Evolutionary conservation across 1,284 basidiomycete species (phyloP), one percentile per base, ranked within the genome.

Genomic region (Cutaneotrichosporon sp.): DNA sequence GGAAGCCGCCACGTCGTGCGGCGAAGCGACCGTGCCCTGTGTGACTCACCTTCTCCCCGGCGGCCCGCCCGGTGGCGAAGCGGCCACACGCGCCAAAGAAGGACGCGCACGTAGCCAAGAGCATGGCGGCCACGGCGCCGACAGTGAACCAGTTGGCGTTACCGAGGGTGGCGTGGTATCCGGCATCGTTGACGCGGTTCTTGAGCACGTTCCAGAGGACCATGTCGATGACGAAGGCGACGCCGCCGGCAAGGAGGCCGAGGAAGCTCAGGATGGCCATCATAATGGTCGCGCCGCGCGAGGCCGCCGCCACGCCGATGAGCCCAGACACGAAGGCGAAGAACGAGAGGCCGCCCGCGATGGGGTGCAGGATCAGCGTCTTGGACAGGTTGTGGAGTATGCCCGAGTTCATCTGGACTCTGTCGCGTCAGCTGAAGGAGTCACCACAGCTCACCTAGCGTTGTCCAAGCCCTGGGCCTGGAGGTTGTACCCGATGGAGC

Each of bases 191-290:
- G 70, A 89, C 83, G 56, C 84, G 83, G 69, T 84, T 77, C 66
- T 86, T 85, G 25, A 85, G 85, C 61, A 89, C 84, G 59, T 87
- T 87, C 79, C 89, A 93, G 58, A 93, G 84, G 29, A 86, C 85
- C 85, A 91, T 88, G 79, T 90, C 89, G 73, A 92, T 82, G 50
- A 90, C 80, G 80, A 87, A 91, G 4, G 82, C 86, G 68, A 90
- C 79, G 57, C 91, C 81, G 4, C 86, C 87, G 69, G 84, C 77
- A 60, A 91, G 73, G 34, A 85, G 80, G 7, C 87, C 89, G 59
- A 92, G 81, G 16, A 84, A 83, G 62, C 86, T 81, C 56, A 85
- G 67, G 58, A 92, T 81, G 13, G 86, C 82, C 89, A 91, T 91
- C 74, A 91, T 74, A 65, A 91, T 84, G 18, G 89, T 90, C 43